These are phyloP conservation scores for Mycena polygramma DNA, from an alignment of 768 basidiomycete genomes.

Conservation along the genomic window DNA sequence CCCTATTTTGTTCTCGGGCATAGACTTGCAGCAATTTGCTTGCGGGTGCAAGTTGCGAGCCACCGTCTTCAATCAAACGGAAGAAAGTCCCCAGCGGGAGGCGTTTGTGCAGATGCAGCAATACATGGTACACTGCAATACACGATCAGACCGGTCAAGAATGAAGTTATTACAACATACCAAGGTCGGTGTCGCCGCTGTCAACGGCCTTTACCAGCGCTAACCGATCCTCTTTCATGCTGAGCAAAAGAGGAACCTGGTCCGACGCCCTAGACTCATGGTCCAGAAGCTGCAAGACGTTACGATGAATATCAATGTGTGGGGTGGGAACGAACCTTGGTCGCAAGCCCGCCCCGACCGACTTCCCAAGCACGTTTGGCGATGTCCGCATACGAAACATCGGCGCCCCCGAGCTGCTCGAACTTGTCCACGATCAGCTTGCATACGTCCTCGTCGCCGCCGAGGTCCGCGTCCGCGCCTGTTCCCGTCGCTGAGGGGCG, in stretches of 20 bases:
- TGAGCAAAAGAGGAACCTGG: slow-evolving; percentile 92
- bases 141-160: neutral
- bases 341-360: slow-evolving; percentile 83
- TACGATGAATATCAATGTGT: slow-evolving; percentile 7
- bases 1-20: slow-evolving; percentile 89
- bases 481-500: slow-evolving; percentile 68
- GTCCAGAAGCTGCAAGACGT: slow-evolving; percentile 78
- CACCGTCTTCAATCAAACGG: slow-evolving; percentile 92
- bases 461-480: slow-evolving; percentile 66
- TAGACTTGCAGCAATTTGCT: slow-evolving; percentile 89
- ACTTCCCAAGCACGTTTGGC: slow-evolving; percentile 94
- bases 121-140: slow-evolving; percentile 87
- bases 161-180: slow-evolving; percentile 56
- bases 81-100: slow-evolving; percentile 93
- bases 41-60: slow-evolving; percentile 78
- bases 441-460: slow-evolving; percentile 85
- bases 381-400: slow-evolving; percentile 95
- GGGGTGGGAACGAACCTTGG: slow-evolving; percentile 68
- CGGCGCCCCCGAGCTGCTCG: slow-evolving; percentile 78
- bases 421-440: slow-evolving; percentile 91
- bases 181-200: slow-evolving; percentile 95
- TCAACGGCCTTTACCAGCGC: slow-evolving; percentile 92
- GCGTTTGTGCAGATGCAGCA: slow-evolving; percentile 87
- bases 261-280: slow-evolving; percentile 90
- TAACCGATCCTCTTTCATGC: slow-evolving; percentile 94